Evolutionary conservation across 2,329 filamentous ascomycete genomes (phyloP), one percentile per base, ranked within the genome.

Genomic region (Rhinocladiella similis): DNA sequence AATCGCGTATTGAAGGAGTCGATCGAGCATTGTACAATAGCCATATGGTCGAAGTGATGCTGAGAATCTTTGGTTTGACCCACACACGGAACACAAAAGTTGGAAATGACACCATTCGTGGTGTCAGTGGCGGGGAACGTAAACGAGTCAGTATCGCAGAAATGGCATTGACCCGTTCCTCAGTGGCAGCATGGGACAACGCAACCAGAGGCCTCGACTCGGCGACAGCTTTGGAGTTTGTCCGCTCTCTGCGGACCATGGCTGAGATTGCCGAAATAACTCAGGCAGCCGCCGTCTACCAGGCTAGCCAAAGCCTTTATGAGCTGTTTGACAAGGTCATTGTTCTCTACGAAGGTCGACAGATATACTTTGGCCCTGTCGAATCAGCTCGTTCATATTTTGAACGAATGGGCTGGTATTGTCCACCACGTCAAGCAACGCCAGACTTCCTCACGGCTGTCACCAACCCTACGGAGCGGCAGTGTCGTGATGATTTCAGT

Each of bases 71-170:
- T n/a, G 53, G 77, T 0, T 84, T 87, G 20, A 72, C 71, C 3
- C 84, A 88, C 62, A 86, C 84, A 0, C 64, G 74, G 14, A 77
- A 85, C 20, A 90, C 87, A 3, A 87, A 84, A 64, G 84, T 90
- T 3, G 87, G 87, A 1, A 82, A 88, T 56, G 84, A 84, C 39
- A 86, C 80, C 55, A 76, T 88, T 1, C 80, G 86, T 2, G 86
- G 87, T 64, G 84, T 89, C 0, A 85, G 81, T 16, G 86, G 86
- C 27, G 86, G 87, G 20, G 86, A 89, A 68, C 73, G 85, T 5
- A 89, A 89, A 70, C 80, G 86, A 62, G 85, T 89, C 0, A 87
- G 83, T 1, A 87, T 90, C 50, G 81, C 85, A 3, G 87, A 90
- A 64, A 81, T 78, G 10, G 53, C 59, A 5, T 33, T 59, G n/a